phyloP scores from a whole-genome alignment of 1,139 yeast species.

The Diutina rugosa region DNA sequence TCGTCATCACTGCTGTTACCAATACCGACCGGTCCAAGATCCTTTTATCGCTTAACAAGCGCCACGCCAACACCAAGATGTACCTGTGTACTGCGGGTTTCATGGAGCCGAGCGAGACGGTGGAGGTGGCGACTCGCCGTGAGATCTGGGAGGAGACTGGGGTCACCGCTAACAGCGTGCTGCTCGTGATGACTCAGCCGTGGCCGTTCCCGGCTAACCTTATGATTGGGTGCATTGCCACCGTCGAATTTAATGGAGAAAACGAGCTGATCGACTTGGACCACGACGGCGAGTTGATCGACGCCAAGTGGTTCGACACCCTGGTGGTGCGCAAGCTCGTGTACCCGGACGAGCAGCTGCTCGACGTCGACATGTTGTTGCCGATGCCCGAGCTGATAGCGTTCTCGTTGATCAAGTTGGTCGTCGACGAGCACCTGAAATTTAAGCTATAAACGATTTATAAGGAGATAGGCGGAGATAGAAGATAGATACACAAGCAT shows the following conservation, averaged over 20 bases:
- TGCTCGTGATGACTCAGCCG: constrained; percentile 66
- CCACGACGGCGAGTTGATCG: constrained; percentile 75
- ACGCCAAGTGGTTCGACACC: constrained; percentile 73
- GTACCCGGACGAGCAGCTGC: constrained; percentile 15
- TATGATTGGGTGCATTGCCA: constrained; percentile 86
- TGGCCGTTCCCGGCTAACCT: constrained; percentile 95
- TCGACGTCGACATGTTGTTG: constrained; percentile 16
- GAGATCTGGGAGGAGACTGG: constrained; percentile 98
- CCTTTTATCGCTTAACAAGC: constrained; percentile 56
- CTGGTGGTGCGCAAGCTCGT: constrained; percentile 36
- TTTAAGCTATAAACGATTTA: not conserved
- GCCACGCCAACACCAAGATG: constrained; percentile 38
- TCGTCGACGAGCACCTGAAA: constrained; percentile 19
- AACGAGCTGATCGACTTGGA: constrained; percentile 55
- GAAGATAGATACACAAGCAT: no score
- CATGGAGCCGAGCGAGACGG: constrained; percentile 88
- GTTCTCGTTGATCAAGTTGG: constrained; percentile 25
- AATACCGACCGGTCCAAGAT: constrained; percentile 48
- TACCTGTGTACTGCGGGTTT: constrained; percentile 90
- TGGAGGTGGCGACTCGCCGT: constrained; percentile 77
- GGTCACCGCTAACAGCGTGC: constrained; percentile 46
- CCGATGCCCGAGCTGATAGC: constrained; percentile 34
- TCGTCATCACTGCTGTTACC: constrained; percentile 69
- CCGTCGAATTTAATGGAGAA: constrained; percentile 48
- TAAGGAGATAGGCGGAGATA: no score